Base-by-base conservation (phyloP, 257 asterid species). In the Hygrophila difformis region DNA sequence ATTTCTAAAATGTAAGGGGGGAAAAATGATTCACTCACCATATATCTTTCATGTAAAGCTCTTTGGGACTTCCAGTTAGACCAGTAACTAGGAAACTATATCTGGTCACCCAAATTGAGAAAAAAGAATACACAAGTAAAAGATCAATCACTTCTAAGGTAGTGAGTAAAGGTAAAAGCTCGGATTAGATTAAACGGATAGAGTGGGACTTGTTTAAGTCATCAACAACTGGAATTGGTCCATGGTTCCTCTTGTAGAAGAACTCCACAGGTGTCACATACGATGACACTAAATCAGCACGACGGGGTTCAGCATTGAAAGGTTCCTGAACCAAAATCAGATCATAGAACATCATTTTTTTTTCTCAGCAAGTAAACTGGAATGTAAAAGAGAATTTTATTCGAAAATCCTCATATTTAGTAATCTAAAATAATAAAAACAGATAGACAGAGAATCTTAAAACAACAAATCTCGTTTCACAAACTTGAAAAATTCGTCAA, bases 241-340 rank as follows among this genome's bases (percentile, higher is more conserved):
- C 98, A 45, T 91, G 98, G 66, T 86, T 91, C 77, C 98, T 76
- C 83, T 89, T 89, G 54, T 82, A 89, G 63, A 85, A 89, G 68
- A 77, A 72, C 12, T 85, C 94, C 31, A 75, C 92, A 2, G 94
- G 89, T 24, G 96, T 89, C 17, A 89, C 66, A 55, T 89, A 86
- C 21, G 93, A 75, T 10, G 82, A 64, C 53, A 89, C 70, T 45
- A 89, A 73, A 64, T 65, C 79, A 1, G 67, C 36, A 35, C 94
- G 94, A 6, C 63, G 82, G 3, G 97, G 97, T 75, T 84, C 96
- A 0, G 97, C 97, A 69, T 85, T 89, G 68, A 82, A 89, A 24
- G 96, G 98, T 44, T 85, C 94, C 98, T 91, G 71, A 31, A 55
- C 24, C 35, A 61, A 53, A 37, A 53, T 36, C 15, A 37, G 5